phyloP scores from a whole-genome alignment of 495 filamentous ascomycete species.

The Aspergillus homomorphus region DNA sequence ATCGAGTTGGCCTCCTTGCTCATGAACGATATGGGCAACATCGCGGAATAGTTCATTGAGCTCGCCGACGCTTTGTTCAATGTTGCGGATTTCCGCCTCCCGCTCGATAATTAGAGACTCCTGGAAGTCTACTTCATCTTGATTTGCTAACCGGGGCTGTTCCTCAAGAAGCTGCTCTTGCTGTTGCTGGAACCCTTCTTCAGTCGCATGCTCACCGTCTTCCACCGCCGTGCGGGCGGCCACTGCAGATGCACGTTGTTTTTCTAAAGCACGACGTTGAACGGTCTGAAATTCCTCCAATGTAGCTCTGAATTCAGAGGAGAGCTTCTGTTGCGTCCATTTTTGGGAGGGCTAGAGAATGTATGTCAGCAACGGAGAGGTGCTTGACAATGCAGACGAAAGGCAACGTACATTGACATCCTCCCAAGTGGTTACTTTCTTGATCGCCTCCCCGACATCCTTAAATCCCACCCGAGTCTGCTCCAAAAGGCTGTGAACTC shows the following conservation, averaged over 20 bases:
- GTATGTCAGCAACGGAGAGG: constrained; percentile 18
- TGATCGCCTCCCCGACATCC: constrained; percentile 86
- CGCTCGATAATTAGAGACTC: constrained; percentile 93
- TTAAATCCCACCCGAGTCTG: constrained; percentile 86
- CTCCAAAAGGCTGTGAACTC: constrained; percentile 80
- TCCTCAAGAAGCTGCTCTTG: constrained; percentile 73
- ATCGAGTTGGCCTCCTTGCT: constrained; percentile 87
- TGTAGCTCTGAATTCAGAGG: constrained; percentile 82
- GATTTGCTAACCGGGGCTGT: constrained; percentile 75
- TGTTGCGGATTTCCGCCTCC: constrained; percentile 92
- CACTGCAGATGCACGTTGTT: constrained; percentile 79
- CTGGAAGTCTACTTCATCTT: constrained; percentile 97
- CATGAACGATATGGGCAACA: constrained; percentile 90
- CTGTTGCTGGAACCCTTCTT: constrained; percentile 41
- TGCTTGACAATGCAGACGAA: background rate
- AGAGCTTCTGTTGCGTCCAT: constrained; percentile 92
- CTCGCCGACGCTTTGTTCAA: constrained; percentile 93
- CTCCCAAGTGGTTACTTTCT: constrained; percentile 87
- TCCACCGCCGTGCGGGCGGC: constrained; percentile 75
- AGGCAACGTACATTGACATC: constrained; percentile 73
- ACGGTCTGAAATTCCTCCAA: constrained; percentile 87
- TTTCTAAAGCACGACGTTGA: constrained; percentile 85
- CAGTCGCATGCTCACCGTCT: constrained; percentile 41
- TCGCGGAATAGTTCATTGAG: constrained; percentile 96
- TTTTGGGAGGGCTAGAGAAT: constrained; percentile 74